These are phyloP conservation scores for Cymbidium sinense DNA, from an alignment of 106 monocot genomes.

Conservation along the genomic window DNA sequence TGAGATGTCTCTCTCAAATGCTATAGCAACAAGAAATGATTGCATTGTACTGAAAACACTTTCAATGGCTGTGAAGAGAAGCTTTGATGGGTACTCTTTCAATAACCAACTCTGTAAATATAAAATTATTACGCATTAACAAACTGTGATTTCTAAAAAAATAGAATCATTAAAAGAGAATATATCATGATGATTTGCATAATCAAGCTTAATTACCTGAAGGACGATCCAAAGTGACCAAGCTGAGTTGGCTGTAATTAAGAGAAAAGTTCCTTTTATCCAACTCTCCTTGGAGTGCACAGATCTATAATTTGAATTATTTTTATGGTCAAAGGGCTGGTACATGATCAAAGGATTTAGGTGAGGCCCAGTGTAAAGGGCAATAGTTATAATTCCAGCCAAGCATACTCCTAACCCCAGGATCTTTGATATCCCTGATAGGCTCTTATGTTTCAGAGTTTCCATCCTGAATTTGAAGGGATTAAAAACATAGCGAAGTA, in stretches of 20 bases:
- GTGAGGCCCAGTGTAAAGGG: conserved; percentile 37
- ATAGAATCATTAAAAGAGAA: too few relatives aligned
- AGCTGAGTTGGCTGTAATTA: conserved; percentile 14
- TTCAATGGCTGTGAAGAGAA: conserved; percentile 34
- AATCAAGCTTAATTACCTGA: conserved; percentile 1
- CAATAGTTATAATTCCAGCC: conserved; percentile 33
- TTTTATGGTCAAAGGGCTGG: conserved; percentile 10
- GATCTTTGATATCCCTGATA: conserved; percentile 37
- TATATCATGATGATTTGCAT: too few relatives aligned
- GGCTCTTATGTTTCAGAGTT: conserved; percentile 33
- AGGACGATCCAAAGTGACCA: conserved; percentile 20
- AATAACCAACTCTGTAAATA: conserved; percentile 30
- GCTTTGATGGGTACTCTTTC: conserved; percentile 44
- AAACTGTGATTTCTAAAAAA: too few relatives aligned
- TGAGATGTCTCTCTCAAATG: conserved; percentile 35
- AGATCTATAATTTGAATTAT: background rate
- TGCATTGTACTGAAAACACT: conserved; percentile 38
- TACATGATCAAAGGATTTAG: conserved; percentile 20
- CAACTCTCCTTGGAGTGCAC: conserved; percentile 7
- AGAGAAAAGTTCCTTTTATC: conserved; percentile 39
- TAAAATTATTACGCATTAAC: too few relatives aligned
- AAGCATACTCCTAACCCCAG: conserved; percentile 40
- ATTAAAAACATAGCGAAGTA: too few relatives aligned
- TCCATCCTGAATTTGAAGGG: conserved; percentile 32
- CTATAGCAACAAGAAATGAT: conserved; percentile 29